Evolutionary conservation across 345 rosid species (phyloP), one percentile per base, ranked within the genome.

Genomic region (Syzygium oleosum): DNA sequence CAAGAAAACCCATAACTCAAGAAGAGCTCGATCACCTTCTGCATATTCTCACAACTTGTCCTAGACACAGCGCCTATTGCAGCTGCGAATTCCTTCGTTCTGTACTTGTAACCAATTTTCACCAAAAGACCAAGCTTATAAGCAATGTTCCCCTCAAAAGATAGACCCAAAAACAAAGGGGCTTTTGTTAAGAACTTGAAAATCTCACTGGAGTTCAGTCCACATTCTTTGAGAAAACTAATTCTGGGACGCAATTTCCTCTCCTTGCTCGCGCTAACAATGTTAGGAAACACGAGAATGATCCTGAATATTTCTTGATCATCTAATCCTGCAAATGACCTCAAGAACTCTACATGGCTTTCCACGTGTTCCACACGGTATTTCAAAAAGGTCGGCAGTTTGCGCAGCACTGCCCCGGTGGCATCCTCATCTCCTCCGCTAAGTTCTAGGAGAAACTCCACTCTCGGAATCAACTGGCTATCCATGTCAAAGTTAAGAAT

Each of bases 41-140:
- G 99, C 96, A 95, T 85, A 88, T 94, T 95, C 87, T 93, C 94
- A 34, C 95, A 90, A 91, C 97, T 94, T 61, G 98, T 95, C 90
- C 99, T 93, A 65, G 97, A 92, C 55, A 90, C 95, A 90, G 97
- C 95, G 54, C 97, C 98, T 90, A 97, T 85, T 2, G 97, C 97
- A 86, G 88, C 86, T 1, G 95, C 90, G 53, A 97, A 88, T 84
- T 95, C 97, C 92, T 92, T 95, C 12, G 92, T 94, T 90, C 93
- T 91, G 85, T 91, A 90, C 87, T 87, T 80, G 84, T 94, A 94
- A 22, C 97, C 98, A 31, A 95, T 92, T 92, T 95, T 97, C 90
- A 93, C 95, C 43, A 95, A 89, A 91, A 95, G 46, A 68, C 93
- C 97, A 29, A 95, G 95, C 87, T 97, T 95, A 85, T 88, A 91